These are phyloP conservation scores for Phylloporus sp. DNA, from an alignment of 768 basidiomycete species.

Conservation along the genomic window DNA sequence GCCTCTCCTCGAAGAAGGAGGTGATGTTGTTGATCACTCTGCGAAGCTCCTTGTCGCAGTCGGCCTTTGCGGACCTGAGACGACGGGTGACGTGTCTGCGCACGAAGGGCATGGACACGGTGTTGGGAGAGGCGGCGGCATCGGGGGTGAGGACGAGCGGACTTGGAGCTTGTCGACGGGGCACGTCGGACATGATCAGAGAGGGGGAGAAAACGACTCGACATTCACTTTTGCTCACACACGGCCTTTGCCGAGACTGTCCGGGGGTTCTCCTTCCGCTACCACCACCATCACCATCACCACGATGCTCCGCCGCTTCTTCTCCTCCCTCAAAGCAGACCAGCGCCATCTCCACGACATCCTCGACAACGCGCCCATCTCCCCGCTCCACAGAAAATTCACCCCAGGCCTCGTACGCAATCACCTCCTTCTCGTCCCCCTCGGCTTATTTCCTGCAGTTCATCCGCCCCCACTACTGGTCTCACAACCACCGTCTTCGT, in stretches of 20 bases:
- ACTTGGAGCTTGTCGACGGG: conserved; percentile 57
- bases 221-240: conserved; percentile 6
- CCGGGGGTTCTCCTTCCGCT: conserved; percentile 14
- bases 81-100: conserved; percentile 89
- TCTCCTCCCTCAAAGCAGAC: conserved; percentile 23
- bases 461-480: conserved; percentile 42
- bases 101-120: conserved; percentile 89
- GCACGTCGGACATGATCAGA: conserved; percentile 31
- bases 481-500: conserved; percentile 34
- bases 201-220: conserved; percentile 5
- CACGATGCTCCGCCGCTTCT: conserved; percentile 1
- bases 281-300: too few relatives aligned
- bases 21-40: conserved; percentile 94
- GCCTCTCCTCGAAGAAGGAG: conserved; percentile 86
- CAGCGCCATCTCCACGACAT: conserved; percentile 22
- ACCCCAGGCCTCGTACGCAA: conserved; percentile 17
- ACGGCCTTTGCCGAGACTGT: conserved; percentile 12
- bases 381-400: conserved; percentile 30
- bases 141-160: conserved; percentile 78
- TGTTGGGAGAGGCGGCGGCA: conserved; percentile 40
- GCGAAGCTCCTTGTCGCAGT: conserved; percentile 94
- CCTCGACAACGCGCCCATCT: too few relatives aligned
- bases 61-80: conserved; percentile 89
- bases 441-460: too few relatives aligned
- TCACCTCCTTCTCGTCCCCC: not conserved